Evolutionary conservation across 495 filamentous ascomycete genomes (phyloP), one percentile per base, ranked within the genome.

Genomic region (Penicillium lagena): DNA sequence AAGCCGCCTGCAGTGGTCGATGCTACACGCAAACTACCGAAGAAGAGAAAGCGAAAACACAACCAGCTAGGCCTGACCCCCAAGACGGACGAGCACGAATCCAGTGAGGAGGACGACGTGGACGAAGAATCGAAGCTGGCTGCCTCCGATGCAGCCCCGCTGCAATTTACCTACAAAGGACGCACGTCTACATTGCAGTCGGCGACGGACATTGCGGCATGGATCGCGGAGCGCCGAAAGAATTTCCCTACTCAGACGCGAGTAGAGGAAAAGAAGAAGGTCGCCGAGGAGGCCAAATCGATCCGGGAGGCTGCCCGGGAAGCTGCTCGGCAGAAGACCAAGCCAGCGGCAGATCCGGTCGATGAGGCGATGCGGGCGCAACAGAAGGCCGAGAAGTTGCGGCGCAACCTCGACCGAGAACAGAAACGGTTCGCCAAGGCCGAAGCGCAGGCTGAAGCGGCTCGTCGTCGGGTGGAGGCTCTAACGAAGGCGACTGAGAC

Each of bases 51-150:
- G 71, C 70, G 83, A 37, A 82, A 80, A 57, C 81, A 82, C 35
- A 90, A 93, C 39, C 82, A 85, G 29, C 78, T 95, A 8, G 89
- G 89, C 13, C 61, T 95, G 42, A 90, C 85, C 2, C 89, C 86
- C 10, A 80, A 80, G 32, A 74, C 75, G n/a, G 81, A 83, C 34
- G 79, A 81, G 27, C 80, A 86, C 43, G 85, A 87, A 51, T 81
- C 79, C 1, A 86, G 82, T 40, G 71, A 72, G 32, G 81, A 85
- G 40, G 87, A 90, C 49, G 80, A 86, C 45, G 70, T 77, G 7
- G 81, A 85, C 50, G 87, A 93, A 62, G 83, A 84, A 58, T 50
- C 66, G 22, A 75, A 63, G 45, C 60, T 78, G 31, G 73, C 72
- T 1, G 49, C 43, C 29, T 30, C 58, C 44, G 58, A 55, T 42